Conservation (phyloP, 129 eudicot species). For the Arctium lappa region DNA sequence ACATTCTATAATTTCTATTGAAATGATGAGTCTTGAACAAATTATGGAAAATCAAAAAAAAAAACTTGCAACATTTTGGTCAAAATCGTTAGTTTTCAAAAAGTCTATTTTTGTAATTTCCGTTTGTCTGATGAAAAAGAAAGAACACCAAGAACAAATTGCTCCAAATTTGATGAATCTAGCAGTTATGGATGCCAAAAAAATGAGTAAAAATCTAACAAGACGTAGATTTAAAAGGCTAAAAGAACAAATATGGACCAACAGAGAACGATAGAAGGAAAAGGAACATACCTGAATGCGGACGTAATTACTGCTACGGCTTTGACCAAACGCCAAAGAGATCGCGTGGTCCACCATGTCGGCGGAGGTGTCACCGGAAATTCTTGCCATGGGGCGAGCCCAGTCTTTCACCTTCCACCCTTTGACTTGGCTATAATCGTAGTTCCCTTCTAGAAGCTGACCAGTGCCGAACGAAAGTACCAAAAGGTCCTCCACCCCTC, state of each 20-base stretch:
- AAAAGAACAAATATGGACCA: constrained; percentile 1
- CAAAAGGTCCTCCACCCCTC: constrained; percentile 84
- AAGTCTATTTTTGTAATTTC: neutral
- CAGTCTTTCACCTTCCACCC: constrained; percentile 80
- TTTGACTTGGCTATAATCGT: constrained; percentile 50
- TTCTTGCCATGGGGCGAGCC: constrained; percentile 82
- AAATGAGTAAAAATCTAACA: neutral
- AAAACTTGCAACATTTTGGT: neutral
- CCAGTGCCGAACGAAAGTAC: constrained; percentile 78
- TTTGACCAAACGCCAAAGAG: constrained; percentile 67
- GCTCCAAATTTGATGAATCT: neutral
- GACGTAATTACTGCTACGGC: constrained; percentile 59
- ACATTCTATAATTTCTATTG: neutral
- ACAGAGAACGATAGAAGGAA: neutral
- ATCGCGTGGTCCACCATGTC: constrained; percentile 88
- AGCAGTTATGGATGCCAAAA: neutral
- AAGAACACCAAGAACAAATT: neutral
- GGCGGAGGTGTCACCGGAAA: constrained; percentile 74
- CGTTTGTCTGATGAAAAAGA: neutral
- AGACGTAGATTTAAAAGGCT: neutral
- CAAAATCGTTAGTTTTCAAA: neutral
- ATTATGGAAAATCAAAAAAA: neutral
- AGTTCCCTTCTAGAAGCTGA: constrained; percentile 50
- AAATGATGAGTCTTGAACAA: neutral
- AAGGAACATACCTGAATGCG: constrained; percentile 56